Base-by-base conservation (phyloP, 495 filamentous ascomycete genomes). In the Penicillium paradoxum region DNA sequence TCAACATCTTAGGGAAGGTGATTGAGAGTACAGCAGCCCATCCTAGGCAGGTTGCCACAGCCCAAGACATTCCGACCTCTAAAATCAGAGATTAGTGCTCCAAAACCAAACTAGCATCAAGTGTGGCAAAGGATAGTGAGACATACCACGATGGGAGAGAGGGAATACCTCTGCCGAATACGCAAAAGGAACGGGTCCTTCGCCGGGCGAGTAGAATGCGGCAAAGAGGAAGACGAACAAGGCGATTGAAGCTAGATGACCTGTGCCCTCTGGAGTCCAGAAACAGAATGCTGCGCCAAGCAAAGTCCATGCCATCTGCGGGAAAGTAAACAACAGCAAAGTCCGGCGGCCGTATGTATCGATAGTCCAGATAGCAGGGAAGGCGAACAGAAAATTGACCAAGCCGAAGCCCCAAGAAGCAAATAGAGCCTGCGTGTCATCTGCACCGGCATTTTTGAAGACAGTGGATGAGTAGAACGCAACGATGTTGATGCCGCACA, bases 111-210 rank as follows among this genome's bases (percentile, higher is more conserved):
- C 2, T n/a, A n/a, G 10, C 29, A 32, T 11, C 2, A 47, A 11
- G 30, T n/a, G 14, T 3, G 24, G 24, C 24, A 27, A 24, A 4
- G 42, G 15, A 48, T 47, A 7, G 32, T 14, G 11, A 36, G 15
- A 58, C 65, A 47, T 66, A 73, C 70, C 84, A 59, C 81, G 81
- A 60, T 88, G 84, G 11, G 82, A 86, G 18, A 91, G 74, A 3
- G 88, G 89, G 59, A 91, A 91, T 3, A 89, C 86, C 66, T 93
- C 89, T 3, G 88, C 88, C 8, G 84, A 88, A 62, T 89, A 87
- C 3, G 83, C 83, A 63, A 82, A 88, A 0, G 87, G 85, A 6
- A 88, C 84, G 8, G 85, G 85, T 1, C 84, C 86, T 69, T 84
- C 83, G 7, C 85, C 84, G 1, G 83, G 81, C 3, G 82, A 86